These are phyloP conservation scores for Thraustochytrium sp. DNA, from an alignment of 352 stramenopile species.

Conservation along the genomic window DNA sequence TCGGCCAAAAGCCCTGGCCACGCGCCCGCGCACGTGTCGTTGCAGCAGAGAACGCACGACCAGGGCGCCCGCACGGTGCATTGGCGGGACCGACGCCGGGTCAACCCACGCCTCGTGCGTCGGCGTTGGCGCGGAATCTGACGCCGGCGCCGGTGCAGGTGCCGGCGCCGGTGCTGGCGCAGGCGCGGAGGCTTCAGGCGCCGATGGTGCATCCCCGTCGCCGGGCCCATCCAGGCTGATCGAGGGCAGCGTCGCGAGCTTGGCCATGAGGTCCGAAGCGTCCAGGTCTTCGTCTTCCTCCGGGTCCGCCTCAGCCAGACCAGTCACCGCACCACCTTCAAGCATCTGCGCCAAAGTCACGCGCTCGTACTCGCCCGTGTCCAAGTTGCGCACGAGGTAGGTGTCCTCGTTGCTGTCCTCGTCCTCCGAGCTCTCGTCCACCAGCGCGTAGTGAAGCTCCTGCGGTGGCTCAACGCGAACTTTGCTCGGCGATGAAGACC, in stretches of 20 bases:
- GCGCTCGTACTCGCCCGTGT: slow-evolving; percentile 23
- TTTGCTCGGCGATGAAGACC: too few species aligned
- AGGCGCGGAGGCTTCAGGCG: too few species aligned
- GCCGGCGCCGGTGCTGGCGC: neutral
- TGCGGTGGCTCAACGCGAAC: too few species aligned
- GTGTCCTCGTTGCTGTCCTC: slow-evolving; percentile 24
- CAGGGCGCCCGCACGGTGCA: neutral
- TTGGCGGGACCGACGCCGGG: neutral
- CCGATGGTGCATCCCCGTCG: too few species aligned
- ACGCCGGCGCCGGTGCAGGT: too few species aligned
- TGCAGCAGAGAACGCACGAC: neutral
- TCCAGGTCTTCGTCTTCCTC: neutral
- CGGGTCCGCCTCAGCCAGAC: neutral
- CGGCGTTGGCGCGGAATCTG: neutral
- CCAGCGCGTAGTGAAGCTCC: neutral
- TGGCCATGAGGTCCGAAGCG: neutral
- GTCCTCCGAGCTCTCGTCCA: neutral
- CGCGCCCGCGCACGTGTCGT: neutral
- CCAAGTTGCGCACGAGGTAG: neutral
- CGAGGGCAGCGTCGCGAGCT: neutral
- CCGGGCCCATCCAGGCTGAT: neutral
- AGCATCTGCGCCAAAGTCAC: slow-evolving; percentile 16
- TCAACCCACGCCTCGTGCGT: neutral
- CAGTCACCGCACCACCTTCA: neutral
- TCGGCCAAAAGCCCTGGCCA: neutral